A percentile compares a stretch with the other conserved stretches of the same genome.
These are phyloP conservation scores for Urtica urens DNA, from an alignment of 306 rosid species.

Conservation along the genomic window DNA sequence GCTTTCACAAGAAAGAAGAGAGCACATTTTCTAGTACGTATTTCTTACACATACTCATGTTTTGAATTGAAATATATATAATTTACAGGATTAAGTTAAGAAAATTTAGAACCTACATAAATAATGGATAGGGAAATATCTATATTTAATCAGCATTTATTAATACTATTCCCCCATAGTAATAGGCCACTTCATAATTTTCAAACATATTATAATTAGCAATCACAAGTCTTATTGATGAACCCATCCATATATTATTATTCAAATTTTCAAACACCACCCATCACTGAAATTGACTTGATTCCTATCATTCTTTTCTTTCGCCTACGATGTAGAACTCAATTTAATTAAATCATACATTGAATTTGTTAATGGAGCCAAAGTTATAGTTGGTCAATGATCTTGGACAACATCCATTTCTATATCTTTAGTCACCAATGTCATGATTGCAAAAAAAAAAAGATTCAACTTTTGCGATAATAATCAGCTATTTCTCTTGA, in stretches of 20 bases:
- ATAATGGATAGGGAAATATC: too few species aligned
- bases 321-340: not conserved
- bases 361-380: conserved; percentile 1
- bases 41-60: too few species aligned
- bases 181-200: not conserved
- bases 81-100: too few species aligned
- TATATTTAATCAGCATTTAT: not conserved
- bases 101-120: too few species aligned
- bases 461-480: too few species aligned
- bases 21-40: too few species aligned
- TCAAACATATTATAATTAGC: not conserved
- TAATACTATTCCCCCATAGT: not conserved
- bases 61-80: too few species aligned
- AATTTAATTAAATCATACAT: conserved; percentile 6
- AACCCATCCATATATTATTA: not conserved
- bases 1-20: too few species aligned
- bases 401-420: conserved; percentile 1
- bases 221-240: conserved; percentile 7
- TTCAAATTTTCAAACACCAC: not conserved
- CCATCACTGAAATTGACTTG: not conserved
- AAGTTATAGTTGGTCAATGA: not conserved
- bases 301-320: not conserved
- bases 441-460: conserved; percentile 12
- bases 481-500: too few species aligned
- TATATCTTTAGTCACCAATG: not conserved